Percentiles rank a stretch among this genome's conserved stretches.
Evolutionary conservation across 345 rosid genomes (phyloP).

Genomic region (Eucalyptus pauciflora): DNA sequence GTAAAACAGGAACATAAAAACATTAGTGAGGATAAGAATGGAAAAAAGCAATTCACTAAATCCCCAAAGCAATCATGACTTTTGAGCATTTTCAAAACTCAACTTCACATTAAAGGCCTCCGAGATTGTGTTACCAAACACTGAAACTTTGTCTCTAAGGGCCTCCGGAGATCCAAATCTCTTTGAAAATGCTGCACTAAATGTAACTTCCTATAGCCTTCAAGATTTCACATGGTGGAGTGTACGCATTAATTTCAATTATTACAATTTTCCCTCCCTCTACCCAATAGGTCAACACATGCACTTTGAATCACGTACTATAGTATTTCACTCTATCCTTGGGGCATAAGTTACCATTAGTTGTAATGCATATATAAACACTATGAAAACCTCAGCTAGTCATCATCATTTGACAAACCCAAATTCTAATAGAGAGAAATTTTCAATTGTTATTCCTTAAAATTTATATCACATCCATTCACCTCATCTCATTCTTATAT

Average conservation of each 20-base stretch:
- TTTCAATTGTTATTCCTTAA: not conserved
- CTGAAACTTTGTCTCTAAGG: not conserved
- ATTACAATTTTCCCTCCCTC: not conserved
- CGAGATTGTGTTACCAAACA: not conserved
- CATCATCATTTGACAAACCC: not conserved
- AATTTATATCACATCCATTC: not conserved
- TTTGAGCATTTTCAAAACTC: not conserved
- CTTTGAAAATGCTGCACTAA: not conserved
- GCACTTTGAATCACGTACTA: not conserved
- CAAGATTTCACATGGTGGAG: not conserved
- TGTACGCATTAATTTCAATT: not conserved
- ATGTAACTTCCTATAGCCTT: not conserved
- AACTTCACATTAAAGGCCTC: not conserved
- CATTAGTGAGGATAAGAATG: not conserved
- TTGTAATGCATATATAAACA: not conserved
- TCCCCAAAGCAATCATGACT: not conserved
- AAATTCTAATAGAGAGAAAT: not conserved
- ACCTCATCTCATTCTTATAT: not conserved
- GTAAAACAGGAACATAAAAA: not conserved
- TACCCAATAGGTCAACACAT: not conserved
- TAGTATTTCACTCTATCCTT: not conserved
- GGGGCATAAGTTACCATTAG: not conserved
- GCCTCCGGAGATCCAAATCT: not conserved
- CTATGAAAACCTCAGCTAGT: not conserved
- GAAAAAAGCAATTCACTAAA: not conserved